Percentiles rank a stretch among this genome's conserved stretches.
Conservation (phyloP, 352 stramenopile species). For the Discostella stelligera region DNA sequence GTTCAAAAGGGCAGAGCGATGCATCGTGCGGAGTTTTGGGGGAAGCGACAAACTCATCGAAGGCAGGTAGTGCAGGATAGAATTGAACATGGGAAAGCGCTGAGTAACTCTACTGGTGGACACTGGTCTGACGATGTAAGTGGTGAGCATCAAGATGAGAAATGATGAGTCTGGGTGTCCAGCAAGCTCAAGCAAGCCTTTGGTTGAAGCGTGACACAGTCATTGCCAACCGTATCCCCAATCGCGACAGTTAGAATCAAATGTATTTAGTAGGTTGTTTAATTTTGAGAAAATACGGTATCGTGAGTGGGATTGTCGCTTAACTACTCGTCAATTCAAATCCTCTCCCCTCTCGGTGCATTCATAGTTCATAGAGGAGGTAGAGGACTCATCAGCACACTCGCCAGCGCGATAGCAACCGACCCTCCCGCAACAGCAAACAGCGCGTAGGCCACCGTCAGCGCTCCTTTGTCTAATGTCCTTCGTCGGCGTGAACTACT, state of each 20-base stretch:
- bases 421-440: conserved; percentile 64
- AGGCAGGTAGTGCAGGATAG: conserved; percentile 36
- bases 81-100: conserved; percentile 34
- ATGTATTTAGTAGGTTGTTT: not conserved
- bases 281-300: not conserved
- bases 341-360: not conserved
- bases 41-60: conserved; percentile 26
- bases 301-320: not conserved
- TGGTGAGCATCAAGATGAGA: not conserved
- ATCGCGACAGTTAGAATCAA: not conserved
- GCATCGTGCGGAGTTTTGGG: conserved; percentile 34
- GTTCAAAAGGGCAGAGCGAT: conserved; percentile 18
- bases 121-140: conserved; percentile 22
- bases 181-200: too few species aligned
- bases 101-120: conserved; percentile 42
- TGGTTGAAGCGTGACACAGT: too few species aligned
- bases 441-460: conserved; percentile 74
- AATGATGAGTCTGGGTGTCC: not conserved
- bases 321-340: not conserved
- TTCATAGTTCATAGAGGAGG: conserved; percentile 6
- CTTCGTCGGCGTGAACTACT: conserved; percentile 56
- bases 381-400: conserved; percentile 44
- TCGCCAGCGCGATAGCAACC: conserved; percentile 58
- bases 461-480: conserved; percentile 64
- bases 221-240: too few species aligned